Conservation (phyloP, 441 rosid species). For the Manihot esculenta region DNA sequence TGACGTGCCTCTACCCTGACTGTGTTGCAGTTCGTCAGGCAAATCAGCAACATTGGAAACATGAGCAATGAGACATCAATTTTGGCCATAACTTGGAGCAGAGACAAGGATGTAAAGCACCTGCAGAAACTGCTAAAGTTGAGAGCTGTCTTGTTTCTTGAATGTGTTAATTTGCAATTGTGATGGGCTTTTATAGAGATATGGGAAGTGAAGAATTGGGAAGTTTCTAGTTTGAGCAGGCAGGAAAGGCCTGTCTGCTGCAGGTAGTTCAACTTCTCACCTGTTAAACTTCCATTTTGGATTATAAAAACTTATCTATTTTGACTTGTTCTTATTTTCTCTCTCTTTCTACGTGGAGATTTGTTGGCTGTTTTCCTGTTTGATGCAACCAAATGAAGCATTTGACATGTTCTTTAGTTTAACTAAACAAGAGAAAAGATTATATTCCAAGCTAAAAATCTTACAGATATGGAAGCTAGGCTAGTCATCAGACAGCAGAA, state of each 20-base stretch:
- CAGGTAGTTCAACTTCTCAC: constrained; percentile 9
- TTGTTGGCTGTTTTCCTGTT: neutral
- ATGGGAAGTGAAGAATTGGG: neutral
- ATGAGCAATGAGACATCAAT: neutral
- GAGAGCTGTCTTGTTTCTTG: neutral
- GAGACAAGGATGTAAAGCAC: neutral
- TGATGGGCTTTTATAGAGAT: constrained; percentile 25
- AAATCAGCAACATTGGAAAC: constrained; percentile 13
- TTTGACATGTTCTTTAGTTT: neutral
- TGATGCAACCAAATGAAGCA: neutral
- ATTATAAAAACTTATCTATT: neutral
- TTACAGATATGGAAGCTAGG: no score
- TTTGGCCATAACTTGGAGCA: constrained; percentile 15
- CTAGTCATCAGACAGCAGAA: no score
- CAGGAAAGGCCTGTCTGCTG: neutral
- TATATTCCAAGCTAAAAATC: no score
- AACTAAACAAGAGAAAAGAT: neutral
- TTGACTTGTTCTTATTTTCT: neutral
- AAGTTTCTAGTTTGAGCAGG: neutral
- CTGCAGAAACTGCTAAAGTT: neutral
- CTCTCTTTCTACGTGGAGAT: neutral
- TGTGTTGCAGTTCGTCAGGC: neutral
- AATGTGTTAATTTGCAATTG: neutral
- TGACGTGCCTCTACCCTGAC: constrained; percentile 6
- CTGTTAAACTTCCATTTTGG: neutral